phyloP scores from a whole-genome alignment of 2,329 filamentous ascomycete genomes.

The Aspergillus texensis region DNA sequence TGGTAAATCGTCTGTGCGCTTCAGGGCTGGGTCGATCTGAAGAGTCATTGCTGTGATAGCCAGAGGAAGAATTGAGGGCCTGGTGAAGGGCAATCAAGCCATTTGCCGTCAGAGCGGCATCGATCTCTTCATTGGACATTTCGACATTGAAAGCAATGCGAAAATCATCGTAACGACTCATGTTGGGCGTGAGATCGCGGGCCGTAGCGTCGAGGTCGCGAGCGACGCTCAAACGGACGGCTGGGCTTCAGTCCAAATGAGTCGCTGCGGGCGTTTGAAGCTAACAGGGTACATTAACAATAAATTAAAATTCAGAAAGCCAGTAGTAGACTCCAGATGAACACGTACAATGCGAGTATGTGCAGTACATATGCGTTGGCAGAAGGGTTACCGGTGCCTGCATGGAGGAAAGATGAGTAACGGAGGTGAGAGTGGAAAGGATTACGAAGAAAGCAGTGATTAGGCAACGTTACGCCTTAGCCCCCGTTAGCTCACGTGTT shows the following conservation, averaged over 20 bases:
- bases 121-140: not conserved
- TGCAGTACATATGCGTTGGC: not conserved
- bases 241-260: not conserved
- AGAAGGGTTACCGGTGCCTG: not conserved
- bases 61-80: not conserved
- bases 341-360: not conserved
- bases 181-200: not conserved
- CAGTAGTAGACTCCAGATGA: no score
- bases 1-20: not conserved
- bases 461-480: not conserved
- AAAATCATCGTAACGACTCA: not conserved
- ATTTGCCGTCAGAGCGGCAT: not conserved
- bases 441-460: not conserved
- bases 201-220: not conserved
- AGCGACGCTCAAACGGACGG: not conserved
- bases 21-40: not conserved
- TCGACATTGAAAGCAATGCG: not conserved
- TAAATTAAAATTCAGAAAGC: not conserved
- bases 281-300: not conserved
- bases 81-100: not conserved
- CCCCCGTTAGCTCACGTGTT: not conserved
- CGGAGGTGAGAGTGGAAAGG: not conserved
- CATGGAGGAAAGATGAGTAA: not conserved
- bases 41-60: not conserved
- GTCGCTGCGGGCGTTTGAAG: not conserved